Base-by-base conservation (phyloP, 2,329 filamentous ascomycete species). In the Acrodontium crateriforme region DNA sequence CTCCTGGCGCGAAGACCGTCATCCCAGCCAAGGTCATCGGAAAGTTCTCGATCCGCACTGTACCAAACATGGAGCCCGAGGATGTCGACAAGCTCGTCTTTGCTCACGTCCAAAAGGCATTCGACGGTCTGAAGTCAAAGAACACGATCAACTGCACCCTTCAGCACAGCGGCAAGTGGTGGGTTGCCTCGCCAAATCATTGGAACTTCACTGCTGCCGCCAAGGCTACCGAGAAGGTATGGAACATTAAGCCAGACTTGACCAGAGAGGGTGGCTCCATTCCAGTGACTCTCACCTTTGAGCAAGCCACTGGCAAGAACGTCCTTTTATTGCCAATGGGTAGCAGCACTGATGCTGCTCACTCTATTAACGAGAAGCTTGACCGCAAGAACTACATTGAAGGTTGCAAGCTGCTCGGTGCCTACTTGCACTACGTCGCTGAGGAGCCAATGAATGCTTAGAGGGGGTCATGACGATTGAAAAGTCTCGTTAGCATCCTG, bases 371-470 rank as follows among this genome's bases (percentile, higher is more conserved):
- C 56, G 89, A 95, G 71, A 94, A 93, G 69, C 67, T 98, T 32
- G 89, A 98, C 58, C 84, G 80, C 69, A 74, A 71, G 52, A 98
- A 98, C 62, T 98, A 98, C 56, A 92, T 98, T 49, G 84, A 98
- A 65, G 89, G 89, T 26, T 94, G 81, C 46, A 98, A 98, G 71
- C 61, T 98, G 38, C 60, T 98, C 32, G 89, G 89, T 25, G 81
- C 87, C 3, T 98, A 98, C 55, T 62, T 98, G 51, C 87, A 95
- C 61, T 94, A 94, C 46, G 84, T 93, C 40, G 84, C 85, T 2
- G 82, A 87, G 53, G 89, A 98, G 67, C 74, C 81, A 20, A 74
- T 32, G 30, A 34, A 30, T n/a, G n/a, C n/a, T n/a, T n/a, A n/a
- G n/a, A n/a, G n/a, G n/a, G n/a, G n/a, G n/a, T n/a, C n/a, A n/a